Conservation (phyloP, 2,329 filamentous ascomycete genomes). For the Meredithiella fracta region DNA sequence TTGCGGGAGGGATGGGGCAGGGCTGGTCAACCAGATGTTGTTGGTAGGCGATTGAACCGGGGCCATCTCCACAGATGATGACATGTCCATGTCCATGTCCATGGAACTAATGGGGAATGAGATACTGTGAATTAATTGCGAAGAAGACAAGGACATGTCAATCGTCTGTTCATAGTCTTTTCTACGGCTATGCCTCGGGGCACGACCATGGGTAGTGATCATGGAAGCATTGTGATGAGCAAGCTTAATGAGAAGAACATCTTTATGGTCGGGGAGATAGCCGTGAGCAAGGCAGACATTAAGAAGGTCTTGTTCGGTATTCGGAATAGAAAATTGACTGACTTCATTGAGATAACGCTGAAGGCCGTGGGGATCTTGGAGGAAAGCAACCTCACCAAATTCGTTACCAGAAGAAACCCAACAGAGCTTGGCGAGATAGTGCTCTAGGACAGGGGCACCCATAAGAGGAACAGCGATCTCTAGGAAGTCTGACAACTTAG, state of each 20-base stretch:
- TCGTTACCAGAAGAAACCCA: constrained; percentile 21
- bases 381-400: neutral
- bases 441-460: constrained; percentile 27
- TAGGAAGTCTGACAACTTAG: constrained; percentile 33
- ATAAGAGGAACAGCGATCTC: constrained; percentile 28
- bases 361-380: constrained; percentile 2
- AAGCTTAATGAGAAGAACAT: neutral
- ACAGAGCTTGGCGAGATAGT: constrained; percentile 30
- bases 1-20: neutral
- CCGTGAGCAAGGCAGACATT: constrained; percentile 5
- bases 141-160: neutral
- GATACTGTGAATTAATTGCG: neutral
- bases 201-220: neutral
- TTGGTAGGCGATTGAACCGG: neutral
- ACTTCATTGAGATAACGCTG: neutral
- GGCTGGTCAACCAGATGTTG: neutral
- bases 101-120: neutral
- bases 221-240: neutral
- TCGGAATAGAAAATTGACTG: neutral
- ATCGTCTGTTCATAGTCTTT: neutral
- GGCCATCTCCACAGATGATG: neutral
- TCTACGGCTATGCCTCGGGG: neutral
- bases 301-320: constrained; percentile 8
- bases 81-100: neutral
- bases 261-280: constrained; percentile 3